Evolutionary conservation across 2,329 filamentous ascomycete genomes (phyloP), one percentile per base, ranked within the genome.

Genomic region (Thielaviopsis ethacetica): DNA sequence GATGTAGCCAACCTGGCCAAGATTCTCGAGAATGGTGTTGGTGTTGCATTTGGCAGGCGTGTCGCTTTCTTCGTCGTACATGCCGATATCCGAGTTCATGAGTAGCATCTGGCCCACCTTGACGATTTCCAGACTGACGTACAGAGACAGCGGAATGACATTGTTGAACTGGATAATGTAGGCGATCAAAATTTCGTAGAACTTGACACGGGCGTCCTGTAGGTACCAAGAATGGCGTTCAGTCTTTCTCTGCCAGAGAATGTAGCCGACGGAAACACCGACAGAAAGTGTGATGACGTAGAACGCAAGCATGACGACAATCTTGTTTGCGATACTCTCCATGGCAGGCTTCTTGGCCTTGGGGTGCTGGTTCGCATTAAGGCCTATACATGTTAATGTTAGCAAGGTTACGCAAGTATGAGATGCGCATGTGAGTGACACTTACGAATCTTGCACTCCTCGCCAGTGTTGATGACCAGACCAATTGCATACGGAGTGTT

Each of bases 91-190:
- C 22, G 73, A 74, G 64, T 91, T 90, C 59, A 95, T 71, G 67
- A 95, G 80, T 59, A 91, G 76, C 76, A 95, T 84, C 67, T 83
- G 80, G 3, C 79, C 85, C 7, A 94, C 75, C 68, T 94, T 94
- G 69, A 93, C 84, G 61, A 95, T 77, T 63, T 97, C 91, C 69
- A 97, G 75, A 67, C 85, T 93, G 65, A 97, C 88, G 65, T 95
- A 97, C 0, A 97, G 77, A 0, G 90, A 89, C 17, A 97, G 78
- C 0, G 91, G 91, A 61, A 96, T 91, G 71, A 95, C 83, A 47
- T 93, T 97, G 70, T 96, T 97, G 72, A 95, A 95, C 82, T 95
- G 91, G 71, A 97, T 95, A 64, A 95, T 82, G 68, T 90, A 96
- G 0, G 88, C 90, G 27, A 91, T 84, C 63, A 96, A 84, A 61